Evolutionary conservation across 257 asterid genomes (phyloP).

Genomic region (Solanum chmielewskii): DNA sequence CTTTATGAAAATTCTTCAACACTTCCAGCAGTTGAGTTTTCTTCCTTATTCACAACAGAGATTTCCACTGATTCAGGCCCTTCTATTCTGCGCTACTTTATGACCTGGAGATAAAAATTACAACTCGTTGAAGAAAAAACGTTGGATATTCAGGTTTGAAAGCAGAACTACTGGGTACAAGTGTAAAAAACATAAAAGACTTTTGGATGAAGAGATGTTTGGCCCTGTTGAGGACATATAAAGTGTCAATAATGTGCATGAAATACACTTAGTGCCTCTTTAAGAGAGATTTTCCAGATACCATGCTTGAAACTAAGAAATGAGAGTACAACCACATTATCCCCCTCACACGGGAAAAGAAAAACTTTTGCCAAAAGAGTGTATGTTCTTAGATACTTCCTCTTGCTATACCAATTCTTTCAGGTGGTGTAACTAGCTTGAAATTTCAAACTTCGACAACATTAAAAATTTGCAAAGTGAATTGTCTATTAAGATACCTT

Average conservation of each 20-base stretch:
- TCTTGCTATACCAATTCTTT: neutral
- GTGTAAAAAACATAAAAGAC: neutral
- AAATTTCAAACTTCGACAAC: neutral
- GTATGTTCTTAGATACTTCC: neutral
- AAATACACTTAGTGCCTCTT: neutral
- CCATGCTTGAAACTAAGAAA: neutral
- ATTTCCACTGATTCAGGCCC: neutral
- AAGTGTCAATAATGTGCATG: neutral
- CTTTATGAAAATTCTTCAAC: neutral
- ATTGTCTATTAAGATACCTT: neutral
- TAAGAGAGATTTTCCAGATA: neutral
- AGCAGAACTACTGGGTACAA: neutral
- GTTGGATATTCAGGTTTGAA: neutral
- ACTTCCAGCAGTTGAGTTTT: neutral
- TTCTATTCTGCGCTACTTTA: neutral
- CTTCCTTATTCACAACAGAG: neutral
- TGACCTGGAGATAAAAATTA: neutral
- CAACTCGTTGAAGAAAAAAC: neutral
- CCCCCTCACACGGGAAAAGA: neutral
- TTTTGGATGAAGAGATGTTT: neutral
- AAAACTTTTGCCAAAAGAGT: neutral
- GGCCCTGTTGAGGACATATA: neutral
- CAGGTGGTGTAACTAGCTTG: neutral
- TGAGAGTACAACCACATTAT: neutral
- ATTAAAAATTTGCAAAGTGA: neutral